Conservation (phyloP, 352 stramenopile species). For the Phytophthora ohioensis region DNA sequence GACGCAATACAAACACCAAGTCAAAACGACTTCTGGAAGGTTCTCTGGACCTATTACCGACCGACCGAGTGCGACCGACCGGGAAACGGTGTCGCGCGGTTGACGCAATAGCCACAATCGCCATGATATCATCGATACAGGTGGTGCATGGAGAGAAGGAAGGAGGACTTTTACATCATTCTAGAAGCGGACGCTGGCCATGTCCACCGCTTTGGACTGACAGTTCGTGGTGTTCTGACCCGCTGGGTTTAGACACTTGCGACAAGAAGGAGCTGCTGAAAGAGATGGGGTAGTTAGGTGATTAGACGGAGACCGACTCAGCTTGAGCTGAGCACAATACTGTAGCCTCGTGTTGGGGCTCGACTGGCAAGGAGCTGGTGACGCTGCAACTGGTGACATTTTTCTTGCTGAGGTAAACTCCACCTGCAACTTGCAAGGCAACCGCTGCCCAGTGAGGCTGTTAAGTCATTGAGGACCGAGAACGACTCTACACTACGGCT, state of each 20-base stretch:
- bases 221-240: not conserved
- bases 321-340: not conserved
- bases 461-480: too few species aligned
- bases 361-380: too few species aligned
- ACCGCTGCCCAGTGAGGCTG: too few species aligned
- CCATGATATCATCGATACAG: not conserved
- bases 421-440: too few species aligned
- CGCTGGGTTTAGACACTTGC: not conserved
- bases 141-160: conserved; percentile 1
- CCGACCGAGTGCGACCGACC: conserved; percentile 26
- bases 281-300: conserved; percentile 2
- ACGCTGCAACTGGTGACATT: too few species aligned
- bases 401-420: too few species aligned
- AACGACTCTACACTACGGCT: too few species aligned
- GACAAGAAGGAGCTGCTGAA: conserved; percentile 8
- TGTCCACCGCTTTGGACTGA: not conserved
- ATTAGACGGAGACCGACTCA: not conserved
- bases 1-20: conserved; percentile 35
- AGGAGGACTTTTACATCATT: conserved; percentile 9
- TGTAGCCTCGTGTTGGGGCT: too few species aligned
- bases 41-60: conserved; percentile 30
- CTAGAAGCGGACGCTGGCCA: conserved; percentile 20
- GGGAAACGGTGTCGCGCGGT: conserved; percentile 17
- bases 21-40: conserved; percentile 38
- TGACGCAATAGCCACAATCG: conserved; percentile 6